Percentiles rank a stretch among this genome's conserved stretches.
Conservation (phyloP, 2,329 filamentous ascomycete genomes). For the Raffaelea ambrosiae region DNA sequence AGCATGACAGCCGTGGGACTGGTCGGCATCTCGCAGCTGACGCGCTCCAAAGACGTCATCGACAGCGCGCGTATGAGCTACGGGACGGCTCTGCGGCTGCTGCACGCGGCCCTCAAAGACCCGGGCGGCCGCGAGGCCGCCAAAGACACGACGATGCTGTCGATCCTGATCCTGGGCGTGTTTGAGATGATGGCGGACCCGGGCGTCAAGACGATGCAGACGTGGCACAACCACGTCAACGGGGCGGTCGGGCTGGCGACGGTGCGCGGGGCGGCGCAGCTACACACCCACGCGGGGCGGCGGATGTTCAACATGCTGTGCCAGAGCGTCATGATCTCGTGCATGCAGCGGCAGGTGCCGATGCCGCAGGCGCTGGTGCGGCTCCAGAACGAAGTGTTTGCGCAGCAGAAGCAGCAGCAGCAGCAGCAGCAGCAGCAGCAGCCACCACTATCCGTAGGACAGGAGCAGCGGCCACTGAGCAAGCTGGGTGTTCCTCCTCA, state of each 20-base stretch:
- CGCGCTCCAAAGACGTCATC: conserved; percentile 31
- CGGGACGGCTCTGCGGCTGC: conserved; percentile 39
- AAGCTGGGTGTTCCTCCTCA: too few relatives aligned
- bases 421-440: conserved; percentile 16
- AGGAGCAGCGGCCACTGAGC: too few relatives aligned
- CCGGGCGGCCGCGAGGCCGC: conserved; percentile 27
- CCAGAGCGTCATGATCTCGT: conserved; percentile 42
- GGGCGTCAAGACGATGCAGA: conserved; percentile 34
- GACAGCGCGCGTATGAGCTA: conserved; percentile 42
- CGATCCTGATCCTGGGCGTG: conserved; percentile 43
- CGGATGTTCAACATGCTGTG: conserved; percentile 47
- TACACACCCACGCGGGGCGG: conserved; percentile 34
- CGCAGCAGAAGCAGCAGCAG: conserved; percentile 22
- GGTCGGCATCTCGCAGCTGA: conserved; percentile 39
- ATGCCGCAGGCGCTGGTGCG: conserved; percentile 39
- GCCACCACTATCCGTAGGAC: background rate
- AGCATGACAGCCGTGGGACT: conserved; percentile 48
- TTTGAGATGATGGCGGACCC: conserved; percentile 45
- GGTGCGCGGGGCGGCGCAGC: conserved; percentile 38
- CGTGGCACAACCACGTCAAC: conserved; percentile 45
- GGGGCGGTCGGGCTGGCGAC: conserved; percentile 42
- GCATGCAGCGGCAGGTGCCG: conserved; percentile 38
- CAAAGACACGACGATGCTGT: conserved; percentile 44
- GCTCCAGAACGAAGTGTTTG: conserved; percentile 32
- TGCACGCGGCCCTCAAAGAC: conserved; percentile 38